Evolutionary conservation across 495 filamentous ascomycete species (phyloP).

Genomic region (Aspergillus affinis): DNA sequence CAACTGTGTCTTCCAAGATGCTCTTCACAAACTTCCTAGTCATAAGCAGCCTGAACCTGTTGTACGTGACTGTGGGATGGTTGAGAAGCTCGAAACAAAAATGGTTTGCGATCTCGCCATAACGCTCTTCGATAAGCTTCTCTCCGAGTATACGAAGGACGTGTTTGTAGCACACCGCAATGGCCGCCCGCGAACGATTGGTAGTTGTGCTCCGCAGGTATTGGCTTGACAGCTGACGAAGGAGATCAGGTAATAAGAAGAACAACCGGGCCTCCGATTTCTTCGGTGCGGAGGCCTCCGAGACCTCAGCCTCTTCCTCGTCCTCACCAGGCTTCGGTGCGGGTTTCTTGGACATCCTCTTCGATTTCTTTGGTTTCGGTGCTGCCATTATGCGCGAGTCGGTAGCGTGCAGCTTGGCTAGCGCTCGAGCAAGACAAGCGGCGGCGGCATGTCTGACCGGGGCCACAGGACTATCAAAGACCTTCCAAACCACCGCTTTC

Average conservation of each 20-base stretch:
- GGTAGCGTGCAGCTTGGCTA: constrained; percentile 79
- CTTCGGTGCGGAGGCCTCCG: constrained; percentile 66
- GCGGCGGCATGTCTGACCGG: constrained; percentile 83
- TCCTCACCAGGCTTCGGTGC: constrained; percentile 67
- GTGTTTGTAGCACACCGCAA: constrained; percentile 84
- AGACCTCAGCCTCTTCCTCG: constrained; percentile 69
- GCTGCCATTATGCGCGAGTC: constrained; percentile 52
- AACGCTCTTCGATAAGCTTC: constrained; percentile 74
- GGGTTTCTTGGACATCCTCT: constrained; percentile 68
- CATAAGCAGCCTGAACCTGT: constrained; percentile 84
- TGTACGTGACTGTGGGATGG: constrained; percentile 70
- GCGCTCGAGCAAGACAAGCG: constrained; percentile 71
- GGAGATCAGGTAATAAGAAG: constrained; percentile 74
- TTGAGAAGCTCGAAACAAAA: constrained; percentile 78
- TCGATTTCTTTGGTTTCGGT: constrained; percentile 70
- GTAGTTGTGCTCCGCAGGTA: constrained; percentile 79
- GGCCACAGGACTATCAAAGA: constrained; percentile 73
- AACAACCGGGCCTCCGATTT: constrained; percentile 66
- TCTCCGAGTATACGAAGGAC: constrained; percentile 72
- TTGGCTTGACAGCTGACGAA: constrained; percentile 77
- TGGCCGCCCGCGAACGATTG: constrained; percentile 76
- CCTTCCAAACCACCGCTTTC: constrained; percentile 75
- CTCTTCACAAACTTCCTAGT: constrained; percentile 82
- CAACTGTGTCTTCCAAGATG: constrained; percentile 81
- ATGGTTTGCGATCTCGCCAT: constrained; percentile 76